phyloP scores from a whole-genome alignment of 1,139 yeast species.

The Blastobotrys arbuscula region DNA sequence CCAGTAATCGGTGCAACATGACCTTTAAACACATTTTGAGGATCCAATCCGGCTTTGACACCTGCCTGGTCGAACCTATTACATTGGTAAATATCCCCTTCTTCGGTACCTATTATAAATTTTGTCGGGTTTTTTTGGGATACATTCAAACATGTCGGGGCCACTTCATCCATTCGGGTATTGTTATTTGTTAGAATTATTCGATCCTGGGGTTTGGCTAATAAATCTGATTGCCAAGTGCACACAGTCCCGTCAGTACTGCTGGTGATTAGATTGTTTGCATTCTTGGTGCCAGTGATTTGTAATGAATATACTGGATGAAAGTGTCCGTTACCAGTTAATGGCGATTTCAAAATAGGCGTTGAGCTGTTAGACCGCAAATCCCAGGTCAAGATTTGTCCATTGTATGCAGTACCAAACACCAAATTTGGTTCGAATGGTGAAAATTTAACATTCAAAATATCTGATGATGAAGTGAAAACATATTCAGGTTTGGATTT shows the following conservation, averaged over 20 bases:
- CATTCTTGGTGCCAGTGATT: conserved; percentile 34
- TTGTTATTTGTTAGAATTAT: conserved; percentile 27
- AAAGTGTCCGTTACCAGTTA: conserved; percentile 37
- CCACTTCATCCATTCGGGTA: conserved; percentile 35
- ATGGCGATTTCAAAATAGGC: conserved; percentile 34
- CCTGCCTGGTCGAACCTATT: conserved; percentile 36
- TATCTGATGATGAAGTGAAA: conserved; percentile 43
- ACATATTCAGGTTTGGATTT: conserved; percentile 45
- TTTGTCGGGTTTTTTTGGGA: conserved; percentile 34
- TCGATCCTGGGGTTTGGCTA: conserved; percentile 39
- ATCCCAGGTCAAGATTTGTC: conserved; percentile 46
- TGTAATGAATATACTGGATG: conserved; percentile 40
- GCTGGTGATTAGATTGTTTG: conserved; percentile 36
- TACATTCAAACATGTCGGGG: conserved; percentile 36
- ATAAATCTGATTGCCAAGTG: conserved; percentile 43
- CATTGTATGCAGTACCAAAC: conserved; percentile 45
- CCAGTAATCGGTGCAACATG: conserved; percentile 38
- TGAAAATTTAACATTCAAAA: conserved; percentile 39
- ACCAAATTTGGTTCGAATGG: conserved; percentile 36
- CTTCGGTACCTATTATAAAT: conserved; percentile 44
- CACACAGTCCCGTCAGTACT: conserved; percentile 45
- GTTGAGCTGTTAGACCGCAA: conserved; percentile 27
- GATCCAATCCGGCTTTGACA: conserved; percentile 33
- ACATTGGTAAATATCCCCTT: conserved; percentile 45
- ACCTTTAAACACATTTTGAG: conserved; percentile 27